A percentile compares a stretch with the other conserved stretches of the same genome.
These are phyloP conservation scores for Pholiota conissans DNA, from an alignment of 768 basidiomycete genomes.

Conservation along the genomic window DNA sequence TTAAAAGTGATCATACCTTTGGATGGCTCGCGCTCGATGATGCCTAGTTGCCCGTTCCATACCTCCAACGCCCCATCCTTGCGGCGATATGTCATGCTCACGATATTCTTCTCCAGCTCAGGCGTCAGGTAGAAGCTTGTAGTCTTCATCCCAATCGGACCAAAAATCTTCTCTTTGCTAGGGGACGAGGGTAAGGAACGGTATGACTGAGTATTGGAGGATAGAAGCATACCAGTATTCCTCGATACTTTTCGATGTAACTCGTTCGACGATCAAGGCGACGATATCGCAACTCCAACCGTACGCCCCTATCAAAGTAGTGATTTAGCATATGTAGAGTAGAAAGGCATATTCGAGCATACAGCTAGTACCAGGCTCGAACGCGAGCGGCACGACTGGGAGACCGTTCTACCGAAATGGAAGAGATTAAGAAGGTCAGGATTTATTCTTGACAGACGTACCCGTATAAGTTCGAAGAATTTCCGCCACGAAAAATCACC, in stretches of 20 bases:
- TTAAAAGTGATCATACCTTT: too few relatives aligned
- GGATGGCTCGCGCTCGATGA: constrained; percentile 26
- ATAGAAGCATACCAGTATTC: constrained; percentile 25
- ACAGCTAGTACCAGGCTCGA: constrained; percentile 33
- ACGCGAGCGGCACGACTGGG: constrained; percentile 25
- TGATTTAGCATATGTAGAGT: too few relatives aligned
- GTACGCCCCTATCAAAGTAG: constrained; percentile 32
- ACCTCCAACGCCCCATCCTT: constrained; percentile 19
- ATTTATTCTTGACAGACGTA: neutral
- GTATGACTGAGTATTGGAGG: neutral
- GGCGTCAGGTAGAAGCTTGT: constrained; percentile 29
- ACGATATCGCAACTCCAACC: constrained; percentile 28
- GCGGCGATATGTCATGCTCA: constrained; percentile 23
- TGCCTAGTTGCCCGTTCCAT: constrained; percentile 18
- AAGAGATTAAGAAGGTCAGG: neutral
- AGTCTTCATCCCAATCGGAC: constrained; percentile 26
- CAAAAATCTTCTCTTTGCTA: constrained; percentile 31
- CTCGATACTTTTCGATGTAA: constrained; percentile 26
- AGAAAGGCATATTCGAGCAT: constrained; percentile 3
- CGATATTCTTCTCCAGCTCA: constrained; percentile 17
- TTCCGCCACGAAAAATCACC: constrained; percentile 16
- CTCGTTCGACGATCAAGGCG: constrained; percentile 27
- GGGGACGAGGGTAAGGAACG: neutral
- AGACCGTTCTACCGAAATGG: constrained; percentile 18
- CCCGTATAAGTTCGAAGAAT: constrained; percentile 22